phyloP scores from a whole-genome alignment of 176 grass and related monocot species.

The Eremochloa ophiuroides region DNA sequence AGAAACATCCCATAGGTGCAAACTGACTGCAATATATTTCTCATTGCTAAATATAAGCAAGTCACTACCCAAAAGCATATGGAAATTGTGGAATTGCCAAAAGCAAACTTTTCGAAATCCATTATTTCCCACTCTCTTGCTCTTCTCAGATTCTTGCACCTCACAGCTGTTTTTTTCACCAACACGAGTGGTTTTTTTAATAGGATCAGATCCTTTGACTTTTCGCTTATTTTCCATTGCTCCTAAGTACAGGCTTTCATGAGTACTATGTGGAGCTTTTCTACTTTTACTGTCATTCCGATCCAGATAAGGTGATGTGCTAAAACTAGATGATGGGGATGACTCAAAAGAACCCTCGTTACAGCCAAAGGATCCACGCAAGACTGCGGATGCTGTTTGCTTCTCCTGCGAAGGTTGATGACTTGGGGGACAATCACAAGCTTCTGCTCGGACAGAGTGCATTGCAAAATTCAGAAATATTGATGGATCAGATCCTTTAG shows the following conservation, averaged over 20 bases:
- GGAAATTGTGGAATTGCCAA: conserved; percentile 97
- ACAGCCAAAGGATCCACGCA: conserved; percentile 56
- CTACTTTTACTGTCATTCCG: conserved; percentile 43
- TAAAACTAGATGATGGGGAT: conserved; percentile 38
- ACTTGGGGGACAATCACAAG: conserved; percentile 95
- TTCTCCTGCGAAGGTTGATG: conserved; percentile 59
- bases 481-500: conserved; percentile 82
- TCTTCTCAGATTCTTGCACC: conserved; percentile 89
- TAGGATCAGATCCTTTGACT: conserved; percentile 52
- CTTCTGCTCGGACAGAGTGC: conserved; percentile 95
- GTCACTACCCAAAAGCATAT: conserved; percentile 95
- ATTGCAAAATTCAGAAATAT: conserved; percentile 98
- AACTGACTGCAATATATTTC: conserved; percentile 90
- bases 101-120: conserved; percentile 85
- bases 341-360: conserved; percentile 55
- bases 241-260: conserved; percentile 50
- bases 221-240: conserved; percentile 58
- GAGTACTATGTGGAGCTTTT: conserved; percentile 47
- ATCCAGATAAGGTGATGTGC: conserved; percentile 44
- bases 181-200: conserved; percentile 50
- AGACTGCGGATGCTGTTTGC: conserved; percentile 55
- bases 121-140: conserved; percentile 76
- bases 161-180: conserved; percentile 64
- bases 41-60: conserved; percentile 99
- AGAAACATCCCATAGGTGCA: conserved; percentile 96